Percentiles rank a stretch among this genome's conserved stretches.
phyloP scores from a whole-genome alignment of 306 rosid species.

The Quercus gilva region DNA sequence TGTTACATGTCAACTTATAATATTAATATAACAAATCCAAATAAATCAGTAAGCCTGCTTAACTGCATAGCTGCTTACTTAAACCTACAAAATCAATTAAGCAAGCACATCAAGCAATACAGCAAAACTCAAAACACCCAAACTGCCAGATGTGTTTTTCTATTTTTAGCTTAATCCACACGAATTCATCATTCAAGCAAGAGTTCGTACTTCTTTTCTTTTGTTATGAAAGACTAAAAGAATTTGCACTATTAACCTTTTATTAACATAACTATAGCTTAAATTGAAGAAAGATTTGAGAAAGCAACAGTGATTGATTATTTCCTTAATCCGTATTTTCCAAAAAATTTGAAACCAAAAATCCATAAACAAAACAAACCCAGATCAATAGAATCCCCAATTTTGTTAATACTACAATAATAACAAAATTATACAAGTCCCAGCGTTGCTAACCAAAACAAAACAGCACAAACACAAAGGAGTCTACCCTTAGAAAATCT shows the following conservation, averaged over 20 bases:
- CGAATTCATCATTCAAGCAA: not conserved
- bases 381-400: slow-evolving; percentile 14
- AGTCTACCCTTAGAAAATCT: not conserved
- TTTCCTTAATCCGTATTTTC: not conserved
- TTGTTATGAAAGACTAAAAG: not conserved
- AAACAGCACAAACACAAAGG: not conserved
- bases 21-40: not conserved
- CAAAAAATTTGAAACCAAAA: slow-evolving; percentile 14
- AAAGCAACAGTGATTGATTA: not conserved
- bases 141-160: not conserved
- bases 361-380: slow-evolving; percentile 8
- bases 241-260: not conserved
- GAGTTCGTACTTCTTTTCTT: not conserved
- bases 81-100: not conserved
- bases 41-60: not conserved
- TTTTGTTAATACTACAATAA: not conserved
- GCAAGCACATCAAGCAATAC: not conserved
- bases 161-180: slow-evolving; percentile 1
- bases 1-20: not conserved
- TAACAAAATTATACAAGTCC: slow-evolving; percentile 6
- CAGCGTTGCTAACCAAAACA: slow-evolving; percentile 7
- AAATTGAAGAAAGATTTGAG: slow-evolving; percentile 4
- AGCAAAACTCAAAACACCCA: slow-evolving; percentile 3
- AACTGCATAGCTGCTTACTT: not conserved
- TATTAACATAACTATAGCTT: slow-evolving; percentile 7